These are phyloP conservation scores for Boletus subparvulus DNA, from an alignment of 768 basidiomycete genomes.

Conservation along the genomic window DNA sequence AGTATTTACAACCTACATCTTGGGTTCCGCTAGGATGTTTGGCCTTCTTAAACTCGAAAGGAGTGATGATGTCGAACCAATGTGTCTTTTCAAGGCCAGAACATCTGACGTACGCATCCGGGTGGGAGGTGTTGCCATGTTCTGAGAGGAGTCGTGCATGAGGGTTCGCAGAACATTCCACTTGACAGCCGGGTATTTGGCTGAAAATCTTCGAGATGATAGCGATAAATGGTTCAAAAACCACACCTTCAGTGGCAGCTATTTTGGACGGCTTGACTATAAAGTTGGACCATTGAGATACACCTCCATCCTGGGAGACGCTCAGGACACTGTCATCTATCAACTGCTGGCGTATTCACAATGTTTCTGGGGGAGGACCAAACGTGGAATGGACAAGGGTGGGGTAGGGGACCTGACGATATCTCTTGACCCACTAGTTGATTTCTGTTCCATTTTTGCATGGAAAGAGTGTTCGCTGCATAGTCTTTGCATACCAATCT, in stretches of 20 bases:
- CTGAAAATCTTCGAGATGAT: background rate
- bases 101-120: background rate
- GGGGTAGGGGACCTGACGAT: background rate
- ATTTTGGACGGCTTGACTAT: background rate
- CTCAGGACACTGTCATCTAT: background rate
- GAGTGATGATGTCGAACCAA: constrained; percentile 12
- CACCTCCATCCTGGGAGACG: too few relatives aligned
- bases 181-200: background rate
- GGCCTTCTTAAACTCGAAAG: constrained; percentile 10
- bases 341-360: background rate
- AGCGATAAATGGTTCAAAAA: background rate
- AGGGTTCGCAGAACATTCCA: background rate
- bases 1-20: background rate
- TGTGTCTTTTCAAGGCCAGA: background rate
- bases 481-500: too few relatives aligned
- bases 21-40: background rate
- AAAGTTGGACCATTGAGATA: background rate
- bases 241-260: background rate
- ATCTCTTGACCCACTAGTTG: background rate
- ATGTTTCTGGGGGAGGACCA: too few relatives aligned
- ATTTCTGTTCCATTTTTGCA: too few relatives aligned
- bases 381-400: background rate
- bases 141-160: background rate
- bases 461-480: too few relatives aligned
- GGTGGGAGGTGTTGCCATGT: constrained; percentile 1